Conservation (phyloP, 2,329 filamentous ascomycete species). For the Alternaria sp. region DNA sequence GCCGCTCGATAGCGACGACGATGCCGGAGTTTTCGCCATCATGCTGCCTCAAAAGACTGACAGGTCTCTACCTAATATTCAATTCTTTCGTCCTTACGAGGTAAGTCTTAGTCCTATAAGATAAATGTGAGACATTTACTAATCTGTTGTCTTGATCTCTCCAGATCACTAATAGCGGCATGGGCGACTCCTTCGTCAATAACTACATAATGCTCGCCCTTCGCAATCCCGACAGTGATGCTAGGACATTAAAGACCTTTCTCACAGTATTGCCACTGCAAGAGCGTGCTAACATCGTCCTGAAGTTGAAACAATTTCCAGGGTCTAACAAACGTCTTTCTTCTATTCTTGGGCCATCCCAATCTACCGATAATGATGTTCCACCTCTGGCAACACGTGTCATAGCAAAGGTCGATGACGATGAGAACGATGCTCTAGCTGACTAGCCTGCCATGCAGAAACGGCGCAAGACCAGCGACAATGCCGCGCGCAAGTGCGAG, state of each 20-base stretch:
- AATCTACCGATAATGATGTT: neutral
- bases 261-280: conserved; percentile 9
- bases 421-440: neutral
- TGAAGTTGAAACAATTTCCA: neutral
- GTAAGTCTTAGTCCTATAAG: neutral
- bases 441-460: neutral
- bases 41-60: conserved; percentile 27
- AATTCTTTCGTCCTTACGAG: conserved; percentile 29
- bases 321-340: neutral
- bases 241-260: conserved; percentile 9
- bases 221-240: conserved; percentile 18
- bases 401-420: neutral
- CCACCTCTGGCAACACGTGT: neutral
- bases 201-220: conserved; percentile 25
- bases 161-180: neutral
- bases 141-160: neutral
- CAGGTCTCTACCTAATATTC: conserved; percentile 22
- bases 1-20: conserved; percentile 26
- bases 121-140: neutral
- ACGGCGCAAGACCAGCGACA: conserved; percentile 3
- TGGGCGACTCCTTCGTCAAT: conserved; percentile 20
- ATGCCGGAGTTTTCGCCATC: conserved; percentile 31
- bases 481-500: neutral
- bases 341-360: neutral
- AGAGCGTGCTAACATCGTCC: neutral